These are phyloP conservation scores for Coemansia reversa DNA, from an alignment of 192 early-diverging fungal species.

Conservation along the genomic window DNA sequence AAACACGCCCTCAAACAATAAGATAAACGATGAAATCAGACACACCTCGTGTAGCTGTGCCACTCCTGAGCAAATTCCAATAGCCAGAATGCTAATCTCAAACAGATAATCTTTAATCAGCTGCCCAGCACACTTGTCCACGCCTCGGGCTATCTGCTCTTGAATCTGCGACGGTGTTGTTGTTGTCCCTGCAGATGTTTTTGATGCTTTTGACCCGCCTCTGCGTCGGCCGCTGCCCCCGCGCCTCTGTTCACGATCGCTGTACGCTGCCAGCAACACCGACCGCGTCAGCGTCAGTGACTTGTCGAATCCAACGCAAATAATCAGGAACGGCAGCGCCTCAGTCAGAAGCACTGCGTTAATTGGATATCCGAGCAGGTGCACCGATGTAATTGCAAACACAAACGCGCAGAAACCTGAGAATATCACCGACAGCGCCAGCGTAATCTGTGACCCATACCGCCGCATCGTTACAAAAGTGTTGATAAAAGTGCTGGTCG, in stretches of 20 bases:
- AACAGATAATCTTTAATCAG: conserved; percentile 78
- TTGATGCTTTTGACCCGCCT: conserved; percentile 2
- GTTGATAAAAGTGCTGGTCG: conserved; percentile 75
- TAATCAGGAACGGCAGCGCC: conserved; percentile 87
- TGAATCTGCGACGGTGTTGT: conserved; percentile 58
- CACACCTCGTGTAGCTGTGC: conserved; percentile 79
- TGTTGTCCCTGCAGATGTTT: neutral
- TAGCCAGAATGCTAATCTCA: conserved; percentile 75
- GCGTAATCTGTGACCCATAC: conserved; percentile 76
- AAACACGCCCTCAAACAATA: conserved; percentile 77
- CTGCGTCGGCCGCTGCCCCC: neutral
- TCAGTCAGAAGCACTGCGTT: conserved; percentile 76
- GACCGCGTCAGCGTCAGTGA: conserved; percentile 78
- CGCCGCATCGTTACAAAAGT: conserved; percentile 83
- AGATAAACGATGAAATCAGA: conserved; percentile 73
- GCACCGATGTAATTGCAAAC: conserved; percentile 68
- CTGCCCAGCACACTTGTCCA: conserved; percentile 61
- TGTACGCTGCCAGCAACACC: conserved; percentile 62
- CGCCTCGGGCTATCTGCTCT: conserved; percentile 62
- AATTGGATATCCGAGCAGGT: conserved; percentile 65
- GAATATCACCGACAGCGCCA: conserved; percentile 69
- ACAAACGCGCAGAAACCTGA: conserved; percentile 78
- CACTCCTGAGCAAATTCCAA: conserved; percentile 76
- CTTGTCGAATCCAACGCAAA: conserved; percentile 90
- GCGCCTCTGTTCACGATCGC: conserved; percentile 22